phyloP scores from a whole-genome alignment of 768 basidiomycete species.

The Hygrophoropsis aurantiaca region DNA sequence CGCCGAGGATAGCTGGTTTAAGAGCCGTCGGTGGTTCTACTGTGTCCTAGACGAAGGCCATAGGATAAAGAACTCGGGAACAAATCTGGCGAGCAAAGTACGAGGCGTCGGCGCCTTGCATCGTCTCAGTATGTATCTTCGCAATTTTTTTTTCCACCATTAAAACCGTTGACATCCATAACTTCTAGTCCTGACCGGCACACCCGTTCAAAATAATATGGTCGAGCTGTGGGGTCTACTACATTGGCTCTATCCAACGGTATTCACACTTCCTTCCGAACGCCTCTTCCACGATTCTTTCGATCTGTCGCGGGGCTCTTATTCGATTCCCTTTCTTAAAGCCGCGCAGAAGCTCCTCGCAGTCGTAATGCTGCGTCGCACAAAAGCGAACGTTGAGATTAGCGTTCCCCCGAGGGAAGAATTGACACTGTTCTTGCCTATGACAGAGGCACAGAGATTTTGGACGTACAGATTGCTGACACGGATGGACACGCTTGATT shows the following conservation, averaged over 20 bases:
- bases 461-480: conserved; percentile 61
- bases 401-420: conserved; percentile 59
- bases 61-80: conserved; percentile 68
- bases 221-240: conserved; percentile 57
- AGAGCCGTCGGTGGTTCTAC: conserved; percentile 54
- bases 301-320: conserved; percentile 51
- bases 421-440: conserved; percentile 53
- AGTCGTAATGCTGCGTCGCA: conserved; percentile 59
- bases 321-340: conserved; percentile 47
- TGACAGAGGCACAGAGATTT: conserved; percentile 60
- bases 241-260: conserved; percentile 53
- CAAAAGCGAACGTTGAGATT: conserved; percentile 50
- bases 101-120: conserved; percentile 57
- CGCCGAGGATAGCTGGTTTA: conserved; percentile 61
- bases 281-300: conserved; percentile 52
- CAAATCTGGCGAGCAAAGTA: conserved; percentile 50
- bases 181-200: conserved; percentile 62
- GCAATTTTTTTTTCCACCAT: background rate
- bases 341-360: conserved; percentile 49
- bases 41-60: conserved; percentile 70
- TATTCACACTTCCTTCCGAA: conserved; percentile 51
- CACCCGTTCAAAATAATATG: conserved; percentile 70
- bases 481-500: conserved; percentile 46
- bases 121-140: conserved; percentile 45
- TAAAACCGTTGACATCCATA: background rate